Percentiles rank a stretch among this genome's conserved stretches.
Conservation (phyloP, 1,284 basidiomycete genomes). For the Earliella scabrosa region DNA sequence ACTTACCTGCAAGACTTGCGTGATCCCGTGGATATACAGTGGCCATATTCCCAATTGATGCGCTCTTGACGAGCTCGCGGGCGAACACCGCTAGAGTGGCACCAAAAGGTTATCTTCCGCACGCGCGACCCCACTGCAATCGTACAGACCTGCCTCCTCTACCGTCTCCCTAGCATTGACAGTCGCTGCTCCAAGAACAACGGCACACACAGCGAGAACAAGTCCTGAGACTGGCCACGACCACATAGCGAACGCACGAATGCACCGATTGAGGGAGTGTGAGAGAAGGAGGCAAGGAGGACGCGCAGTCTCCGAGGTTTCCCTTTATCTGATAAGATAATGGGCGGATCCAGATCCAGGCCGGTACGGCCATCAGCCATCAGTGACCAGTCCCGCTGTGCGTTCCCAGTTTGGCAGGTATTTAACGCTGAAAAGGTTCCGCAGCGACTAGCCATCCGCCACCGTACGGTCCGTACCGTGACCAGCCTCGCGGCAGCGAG, state of each 20-base stretch:
- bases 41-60: constrained; percentile 51
- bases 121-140: neutral
- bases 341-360: neutral
- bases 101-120: constrained; percentile 2
- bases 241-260: constrained; percentile 6
- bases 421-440: constrained; percentile 13
- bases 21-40: constrained; percentile 51
- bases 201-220: neutral
- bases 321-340: constrained; percentile 8
- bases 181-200: neutral
- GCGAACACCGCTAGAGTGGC: constrained; percentile 43
- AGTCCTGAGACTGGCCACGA: neutral
- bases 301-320: neutral
- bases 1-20: constrained; percentile 44
- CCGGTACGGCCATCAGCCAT: neutral
- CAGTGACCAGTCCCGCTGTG: constrained; percentile 1
- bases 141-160: constrained; percentile 33
- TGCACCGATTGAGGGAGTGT: neutral
- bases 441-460: neutral
- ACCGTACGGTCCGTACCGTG: neutral
- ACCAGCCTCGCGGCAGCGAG: constrained; percentile 5
- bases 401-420: constrained; percentile 3
- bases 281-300: neutral
- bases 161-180: constrained; percentile 29
- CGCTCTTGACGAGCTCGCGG: constrained; percentile 45